A percentile compares a stretch with the other conserved stretches of the same genome.
Conservation (phyloP, 2,329 filamentous ascomycete species). For the Diatrype stigma region DNA sequence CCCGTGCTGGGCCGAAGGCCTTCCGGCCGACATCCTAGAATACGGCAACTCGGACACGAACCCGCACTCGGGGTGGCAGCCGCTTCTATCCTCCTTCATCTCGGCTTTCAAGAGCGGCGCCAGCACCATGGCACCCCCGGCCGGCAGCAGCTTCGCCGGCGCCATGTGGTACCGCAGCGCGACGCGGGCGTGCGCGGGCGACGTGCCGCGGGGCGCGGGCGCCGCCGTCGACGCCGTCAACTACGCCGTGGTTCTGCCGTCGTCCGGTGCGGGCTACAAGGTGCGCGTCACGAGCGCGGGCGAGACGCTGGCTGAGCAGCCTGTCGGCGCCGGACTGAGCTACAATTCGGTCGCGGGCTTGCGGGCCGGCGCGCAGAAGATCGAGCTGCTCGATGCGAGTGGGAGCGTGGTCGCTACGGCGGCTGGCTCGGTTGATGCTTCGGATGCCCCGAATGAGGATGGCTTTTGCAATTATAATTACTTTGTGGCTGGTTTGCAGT, state of each 20-base stretch:
- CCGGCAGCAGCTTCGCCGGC: slow-evolving; percentile 19
- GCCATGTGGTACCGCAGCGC: slow-evolving; percentile 29
- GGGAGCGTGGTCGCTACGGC: slow-evolving; percentile 19
- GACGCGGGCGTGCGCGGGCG: slow-evolving; percentile 12
- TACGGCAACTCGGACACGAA: slow-evolving; percentile 26
- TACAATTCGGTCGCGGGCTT: slow-evolving; percentile 22
- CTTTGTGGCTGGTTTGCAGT: slow-evolving; percentile 22
- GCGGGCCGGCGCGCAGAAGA: slow-evolving; percentile 20
- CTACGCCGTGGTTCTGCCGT: slow-evolving; percentile 24
- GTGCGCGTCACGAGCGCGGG: slow-evolving; percentile 23
- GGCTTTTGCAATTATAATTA: slow-evolving; percentile 29
- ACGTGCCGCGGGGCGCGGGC: slow-evolving; percentile 18
- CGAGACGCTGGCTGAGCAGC: slow-evolving; percentile 14
- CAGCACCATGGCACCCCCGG: slow-evolving; percentile 16
- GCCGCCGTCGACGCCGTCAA: slow-evolving; percentile 24
- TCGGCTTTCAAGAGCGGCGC: slow-evolving; percentile 27
- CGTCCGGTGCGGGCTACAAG: slow-evolving; percentile 6
- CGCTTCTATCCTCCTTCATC: slow-evolving; percentile 31
- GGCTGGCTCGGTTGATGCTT: slow-evolving; percentile 17
- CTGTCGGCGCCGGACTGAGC: slow-evolving; percentile 17
- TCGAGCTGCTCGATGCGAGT: slow-evolving; percentile 22
- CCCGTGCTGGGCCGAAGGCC: slow-evolving; percentile 26
- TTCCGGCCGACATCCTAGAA: slow-evolving; percentile 20
- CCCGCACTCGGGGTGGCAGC: slow-evolving; percentile 30
- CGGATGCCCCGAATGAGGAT: slow-evolving; percentile 12